Conservation (phyloP, 148 eudicot genomes). For the Bassia scoparia region DNA sequence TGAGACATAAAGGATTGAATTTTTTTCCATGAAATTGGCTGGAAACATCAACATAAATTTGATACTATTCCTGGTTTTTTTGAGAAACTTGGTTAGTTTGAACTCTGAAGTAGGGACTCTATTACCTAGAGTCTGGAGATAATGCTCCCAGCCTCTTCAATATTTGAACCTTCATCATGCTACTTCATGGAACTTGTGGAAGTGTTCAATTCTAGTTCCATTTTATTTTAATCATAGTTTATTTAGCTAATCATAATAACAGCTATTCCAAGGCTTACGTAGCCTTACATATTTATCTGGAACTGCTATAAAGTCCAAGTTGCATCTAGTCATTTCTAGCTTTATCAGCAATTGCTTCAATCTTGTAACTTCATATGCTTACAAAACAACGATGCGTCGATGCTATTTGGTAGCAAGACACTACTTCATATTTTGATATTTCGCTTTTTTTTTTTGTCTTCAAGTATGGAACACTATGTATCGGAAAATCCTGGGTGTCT, state of each 20-base stretch:
- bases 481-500: slow-evolving; percentile 96
- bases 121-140: not conserved
- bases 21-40: not conserved
- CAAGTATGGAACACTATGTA: slow-evolving; percentile 93
- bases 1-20: not conserved
- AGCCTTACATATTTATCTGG: not conserved
- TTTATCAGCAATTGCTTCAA: not conserved
- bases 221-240: too few species aligned
- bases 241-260: not conserved
- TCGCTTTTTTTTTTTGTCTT: slow-evolving; percentile 18
- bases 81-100: not conserved
- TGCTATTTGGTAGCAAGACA: not conserved
- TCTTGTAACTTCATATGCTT: not conserved
- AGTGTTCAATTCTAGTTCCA: too few species aligned
- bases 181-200: not conserved
- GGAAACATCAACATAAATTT: not conserved
- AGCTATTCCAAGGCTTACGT: not conserved
- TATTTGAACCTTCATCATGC: not conserved
- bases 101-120: not conserved
- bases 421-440: not conserved
- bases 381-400: not conserved
- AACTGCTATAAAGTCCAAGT: not conserved
- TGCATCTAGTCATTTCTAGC: not conserved
- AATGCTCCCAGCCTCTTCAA: not conserved
- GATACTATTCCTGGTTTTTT: not conserved